Evolutionary conservation across 1,284 basidiomycete genomes (phyloP), one percentile per base, ranked within the genome.

Genomic region (Ceratobasidium sp.): DNA sequence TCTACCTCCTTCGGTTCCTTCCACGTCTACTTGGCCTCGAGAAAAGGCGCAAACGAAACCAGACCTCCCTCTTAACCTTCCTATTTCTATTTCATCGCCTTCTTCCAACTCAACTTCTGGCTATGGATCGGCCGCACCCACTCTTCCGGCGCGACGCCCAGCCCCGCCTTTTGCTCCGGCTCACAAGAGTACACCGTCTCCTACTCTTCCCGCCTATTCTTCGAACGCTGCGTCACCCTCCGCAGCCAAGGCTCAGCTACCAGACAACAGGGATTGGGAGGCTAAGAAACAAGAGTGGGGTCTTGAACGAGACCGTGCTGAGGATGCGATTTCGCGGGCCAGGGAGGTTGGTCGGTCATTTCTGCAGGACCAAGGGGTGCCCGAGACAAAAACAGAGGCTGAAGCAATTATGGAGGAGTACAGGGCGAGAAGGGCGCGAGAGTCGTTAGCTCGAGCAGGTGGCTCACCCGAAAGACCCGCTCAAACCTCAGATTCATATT

Each of bases 301-400:
- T 6, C 73, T 63, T 7, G 73, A 77, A 42, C 61, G 73, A 42
- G 73, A 77, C n/a, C 73, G 73, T n/a, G 73, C 73, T 5, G 73
- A 77, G 39, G 73, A 77, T 33, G 73, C 73, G 33, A 77, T 77
- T 58, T 63, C 73, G 66, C 73, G 73, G 9, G 73, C 73, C 23
- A 63, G 53, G 33, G 63, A 77, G 55, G 64, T 56, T 5, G 73
- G 73, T 2, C 33, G 42, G 26, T 56, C 49, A 18, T 77, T 77
- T n/a, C 53, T 77, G 28, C 51, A 77, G 26, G 63, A 67, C 2
- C 49, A 61, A 2, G 63, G 63, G 9, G 63, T 58, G 5, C 18
- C 51, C 3, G 61, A 67, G 39, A 20, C 51, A 42, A 66, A 56
- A 26, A 67, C 73, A 56, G 73, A 77, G 63, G 73, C 73, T 23